Conservation (phyloP, 768 basidiomycete species). For the Termitomyces eurrhizus region DNA sequence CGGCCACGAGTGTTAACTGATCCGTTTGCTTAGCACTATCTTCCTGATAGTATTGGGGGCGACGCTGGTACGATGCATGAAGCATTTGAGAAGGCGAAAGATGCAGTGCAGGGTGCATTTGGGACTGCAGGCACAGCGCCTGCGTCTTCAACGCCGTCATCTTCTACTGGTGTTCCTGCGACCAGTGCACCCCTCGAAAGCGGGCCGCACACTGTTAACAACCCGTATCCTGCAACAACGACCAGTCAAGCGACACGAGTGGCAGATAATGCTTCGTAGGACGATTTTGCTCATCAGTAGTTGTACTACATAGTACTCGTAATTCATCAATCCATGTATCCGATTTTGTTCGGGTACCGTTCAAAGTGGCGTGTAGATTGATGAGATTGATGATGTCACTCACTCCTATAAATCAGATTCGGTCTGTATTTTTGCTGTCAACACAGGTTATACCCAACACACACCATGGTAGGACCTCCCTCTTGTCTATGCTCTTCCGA, state of each 20-base stretch:
- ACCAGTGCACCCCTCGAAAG: slow-evolving; percentile 39
- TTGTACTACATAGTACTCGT: neutral
- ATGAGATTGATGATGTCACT: slow-evolving; percentile 13
- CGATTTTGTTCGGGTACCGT: neutral
- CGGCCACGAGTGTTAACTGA: neutral
- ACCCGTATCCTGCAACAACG: neutral
- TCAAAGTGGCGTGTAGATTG: slow-evolving; percentile 4
- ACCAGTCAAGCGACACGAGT: neutral
- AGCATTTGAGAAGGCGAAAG: slow-evolving; percentile 33
- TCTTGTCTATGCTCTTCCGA: neutral
- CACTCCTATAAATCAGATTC: neutral
- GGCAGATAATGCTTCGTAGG: slow-evolving; percentile 8
- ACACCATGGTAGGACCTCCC: slow-evolving; percentile 31
- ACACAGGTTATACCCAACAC: slow-evolving; percentile 8
- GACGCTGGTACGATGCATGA: slow-evolving; percentile 20
- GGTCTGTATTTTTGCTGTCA: slow-evolving; percentile 1
- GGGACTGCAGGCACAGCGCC: slow-evolving; percentile 18
- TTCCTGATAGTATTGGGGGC: slow-evolving; percentile 24
- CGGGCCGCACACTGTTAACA: slow-evolving; percentile 24
- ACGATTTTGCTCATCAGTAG: neutral
- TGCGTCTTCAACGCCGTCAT: slow-evolving; percentile 9
- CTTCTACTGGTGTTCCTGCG: slow-evolving; percentile 27
- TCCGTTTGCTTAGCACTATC: slow-evolving; percentile 21
- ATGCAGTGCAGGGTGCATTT: slow-evolving; percentile 27
- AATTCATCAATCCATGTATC: neutral